These are phyloP conservation scores for Boletus smithii DNA, from an alignment of 1,284 basidiomycete genomes.

Conservation along the genomic window DNA sequence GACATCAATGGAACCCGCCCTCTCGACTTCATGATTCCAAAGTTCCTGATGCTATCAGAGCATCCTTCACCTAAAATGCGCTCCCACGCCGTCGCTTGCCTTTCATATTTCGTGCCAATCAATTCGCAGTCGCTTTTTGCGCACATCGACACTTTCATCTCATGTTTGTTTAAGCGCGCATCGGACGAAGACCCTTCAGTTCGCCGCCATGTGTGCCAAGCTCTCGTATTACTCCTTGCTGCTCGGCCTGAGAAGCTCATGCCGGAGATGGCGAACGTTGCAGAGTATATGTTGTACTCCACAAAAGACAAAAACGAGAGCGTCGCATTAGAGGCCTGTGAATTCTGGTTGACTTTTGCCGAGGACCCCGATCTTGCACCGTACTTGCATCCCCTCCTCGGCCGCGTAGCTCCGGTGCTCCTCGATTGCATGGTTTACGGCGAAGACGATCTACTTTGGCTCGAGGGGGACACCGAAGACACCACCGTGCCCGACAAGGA, in stretches of 20 bases:
- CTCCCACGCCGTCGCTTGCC: constrained; percentile 88
- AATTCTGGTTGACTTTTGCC: constrained; percentile 99
- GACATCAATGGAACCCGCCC: constrained; percentile 85
- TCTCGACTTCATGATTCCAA: constrained; percentile 92
- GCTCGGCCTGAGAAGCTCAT: constrained; percentile 94
- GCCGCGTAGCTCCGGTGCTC: constrained; percentile 88
- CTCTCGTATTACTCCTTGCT: constrained; percentile 89
- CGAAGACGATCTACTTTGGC: constrained; percentile 93
- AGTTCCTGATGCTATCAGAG: constrained; percentile 85
- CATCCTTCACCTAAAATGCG: constrained; percentile 87
- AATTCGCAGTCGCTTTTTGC: constrained; percentile 79
- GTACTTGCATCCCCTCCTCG: constrained; percentile 83
- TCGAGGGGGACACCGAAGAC: constrained; percentile 91
- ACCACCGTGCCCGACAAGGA: constrained; percentile 90
- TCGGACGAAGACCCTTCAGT: constrained; percentile 92
- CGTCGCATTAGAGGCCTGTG: constrained; percentile 95
- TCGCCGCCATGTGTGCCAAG: constrained; percentile 93
- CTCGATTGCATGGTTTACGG: constrained; percentile 98
- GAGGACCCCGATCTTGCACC: constrained; percentile 87
- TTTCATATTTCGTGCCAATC: constrained; percentile 91
- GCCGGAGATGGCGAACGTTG: constrained; percentile 93
- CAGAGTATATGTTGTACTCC: constrained; percentile 98
- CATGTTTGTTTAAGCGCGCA: constrained; percentile 90
- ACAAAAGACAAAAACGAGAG: constrained; percentile 96
- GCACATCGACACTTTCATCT: constrained; percentile 92